These are phyloP conservation scores for Ustilago sp. DNA, from an alignment of 1,284 basidiomycete genomes.

Conservation along the genomic window DNA sequence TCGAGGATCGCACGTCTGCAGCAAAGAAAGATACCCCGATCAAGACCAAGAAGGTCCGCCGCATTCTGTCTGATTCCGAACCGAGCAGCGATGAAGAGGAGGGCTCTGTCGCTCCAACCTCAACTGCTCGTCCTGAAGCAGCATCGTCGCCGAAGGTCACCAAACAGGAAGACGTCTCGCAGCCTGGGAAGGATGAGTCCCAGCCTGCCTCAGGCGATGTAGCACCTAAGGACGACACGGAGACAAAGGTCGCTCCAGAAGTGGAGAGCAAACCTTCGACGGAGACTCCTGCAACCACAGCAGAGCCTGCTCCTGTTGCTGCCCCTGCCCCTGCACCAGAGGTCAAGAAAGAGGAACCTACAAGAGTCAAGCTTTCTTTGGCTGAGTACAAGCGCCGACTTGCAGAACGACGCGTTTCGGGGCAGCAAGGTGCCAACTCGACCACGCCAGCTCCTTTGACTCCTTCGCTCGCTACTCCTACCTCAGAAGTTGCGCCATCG, in stretches of 20 bases:
- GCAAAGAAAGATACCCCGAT: constrained; percentile 27
- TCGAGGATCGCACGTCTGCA: constrained; percentile 18
- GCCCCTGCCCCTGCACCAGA: constrained; percentile 20
- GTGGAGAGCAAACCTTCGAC: constrained; percentile 1
- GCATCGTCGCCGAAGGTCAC: constrained; percentile 5
- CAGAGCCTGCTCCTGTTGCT: background rate
- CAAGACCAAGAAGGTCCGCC: constrained; percentile 41
- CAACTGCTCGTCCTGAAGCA: background rate
- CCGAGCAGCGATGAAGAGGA: constrained; percentile 30
- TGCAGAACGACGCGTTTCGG: constrained; percentile 59
- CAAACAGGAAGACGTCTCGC: constrained; percentile 7
- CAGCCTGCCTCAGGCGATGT: background rate
- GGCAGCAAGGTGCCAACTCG: constrained; percentile 26
- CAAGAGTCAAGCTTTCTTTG: constrained; percentile 59
- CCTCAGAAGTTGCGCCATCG: constrained; percentile 24
- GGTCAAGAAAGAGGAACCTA: constrained; percentile 54
- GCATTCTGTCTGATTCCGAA: constrained; percentile 41
- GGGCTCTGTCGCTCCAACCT: background rate
- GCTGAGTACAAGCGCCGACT: constrained; percentile 68
- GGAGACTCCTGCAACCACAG: background rate
- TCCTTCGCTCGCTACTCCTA: constrained; percentile 25
- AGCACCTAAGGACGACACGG: background rate
- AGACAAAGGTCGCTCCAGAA: background rate
- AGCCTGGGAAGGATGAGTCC: background rate
- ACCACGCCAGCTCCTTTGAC: constrained; percentile 17